These are phyloP conservation scores for Fomitopsis palustris DNA, from an alignment of 1,284 basidiomycete genomes.

Conservation along the genomic window DNA sequence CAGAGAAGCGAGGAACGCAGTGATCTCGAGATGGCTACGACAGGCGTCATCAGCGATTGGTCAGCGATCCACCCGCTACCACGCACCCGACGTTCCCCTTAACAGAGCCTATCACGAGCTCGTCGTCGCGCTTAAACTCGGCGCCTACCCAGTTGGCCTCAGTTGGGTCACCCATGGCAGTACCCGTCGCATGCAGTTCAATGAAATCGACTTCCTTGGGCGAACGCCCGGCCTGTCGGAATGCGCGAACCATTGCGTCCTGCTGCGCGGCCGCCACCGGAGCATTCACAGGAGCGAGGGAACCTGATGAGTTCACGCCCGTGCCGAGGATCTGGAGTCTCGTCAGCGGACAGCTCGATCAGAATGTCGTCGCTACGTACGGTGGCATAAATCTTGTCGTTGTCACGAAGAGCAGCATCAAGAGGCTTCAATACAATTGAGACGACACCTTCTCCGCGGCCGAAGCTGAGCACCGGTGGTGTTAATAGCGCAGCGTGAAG, in stretches of 20 bases:
- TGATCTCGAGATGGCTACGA: slow-evolving; percentile 41
- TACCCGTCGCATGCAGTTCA: slow-evolving; percentile 25
- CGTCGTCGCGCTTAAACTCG: slow-evolving; percentile 27
- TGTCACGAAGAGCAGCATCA: slow-evolving; percentile 23
- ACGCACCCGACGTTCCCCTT: slow-evolving; percentile 46
- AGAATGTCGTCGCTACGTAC: slow-evolving; percentile 10
- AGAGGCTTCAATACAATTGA: slow-evolving; percentile 25
- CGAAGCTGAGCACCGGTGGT: slow-evolving; percentile 16
- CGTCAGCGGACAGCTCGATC: neutral
- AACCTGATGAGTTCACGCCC: slow-evolving; percentile 36
- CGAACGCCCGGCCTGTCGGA: slow-evolving; percentile 22
- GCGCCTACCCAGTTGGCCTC: slow-evolving; percentile 47
- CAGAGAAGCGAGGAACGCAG: slow-evolving; percentile 41
- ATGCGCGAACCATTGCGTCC: slow-evolving; percentile 33
- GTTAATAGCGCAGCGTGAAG: neutral
- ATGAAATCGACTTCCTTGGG: slow-evolving; percentile 16
- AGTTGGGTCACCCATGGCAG: slow-evolving; percentile 44
- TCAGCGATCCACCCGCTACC: neutral
- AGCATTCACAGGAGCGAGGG: slow-evolving; percentile 32
- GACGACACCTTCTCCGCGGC: slow-evolving; percentile 23
- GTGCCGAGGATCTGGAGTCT: slow-evolving; percentile 36
- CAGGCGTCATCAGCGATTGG: slow-evolving; percentile 35
- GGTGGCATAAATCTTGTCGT: slow-evolving; percentile 26
- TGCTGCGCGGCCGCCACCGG: slow-evolving; percentile 36
- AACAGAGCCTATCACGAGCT: slow-evolving; percentile 38